Conservation (phyloP, 345 rosid species). For the Camelina sativa region DNA sequence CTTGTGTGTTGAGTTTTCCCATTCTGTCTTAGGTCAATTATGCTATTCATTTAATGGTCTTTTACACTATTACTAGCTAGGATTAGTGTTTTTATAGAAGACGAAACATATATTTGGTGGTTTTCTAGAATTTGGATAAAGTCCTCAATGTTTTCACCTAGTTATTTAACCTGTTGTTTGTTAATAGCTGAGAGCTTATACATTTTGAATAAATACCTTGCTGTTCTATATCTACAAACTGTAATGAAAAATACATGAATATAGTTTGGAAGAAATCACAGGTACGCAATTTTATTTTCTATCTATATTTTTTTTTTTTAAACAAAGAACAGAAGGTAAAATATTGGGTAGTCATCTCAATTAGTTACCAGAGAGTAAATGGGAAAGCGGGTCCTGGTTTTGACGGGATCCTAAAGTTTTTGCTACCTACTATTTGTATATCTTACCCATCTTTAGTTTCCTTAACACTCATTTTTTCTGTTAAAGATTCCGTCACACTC, state of each 20-base stretch:
- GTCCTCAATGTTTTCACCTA: too few species aligned
- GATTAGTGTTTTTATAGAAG: background rate
- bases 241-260: too few species aligned
- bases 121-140: too few species aligned
- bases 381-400: constrained; percentile 33
- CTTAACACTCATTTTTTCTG: background rate
- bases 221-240: too few species aligned
- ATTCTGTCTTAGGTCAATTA: constrained; percentile 24
- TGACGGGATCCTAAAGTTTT: constrained; percentile 28
- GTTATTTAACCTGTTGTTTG: too few species aligned
- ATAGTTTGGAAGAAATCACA: background rate
- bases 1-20: constrained; percentile 15
- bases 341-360: constrained; percentile 34
- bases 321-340: constrained; percentile 10
- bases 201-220: too few species aligned
- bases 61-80: background rate
- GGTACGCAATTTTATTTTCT: background rate
- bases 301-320: background rate
- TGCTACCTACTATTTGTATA: background rate
- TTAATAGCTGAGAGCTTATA: too few species aligned
- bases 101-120: too few species aligned
- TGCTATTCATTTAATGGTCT: constrained; percentile 2
- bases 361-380: constrained; percentile 29
- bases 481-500: too few species aligned
- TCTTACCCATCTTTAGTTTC: background rate